Evolutionary conservation across 2,329 filamentous ascomycete species (phyloP).

Genomic region (Dichotomopilus funicola): DNA sequence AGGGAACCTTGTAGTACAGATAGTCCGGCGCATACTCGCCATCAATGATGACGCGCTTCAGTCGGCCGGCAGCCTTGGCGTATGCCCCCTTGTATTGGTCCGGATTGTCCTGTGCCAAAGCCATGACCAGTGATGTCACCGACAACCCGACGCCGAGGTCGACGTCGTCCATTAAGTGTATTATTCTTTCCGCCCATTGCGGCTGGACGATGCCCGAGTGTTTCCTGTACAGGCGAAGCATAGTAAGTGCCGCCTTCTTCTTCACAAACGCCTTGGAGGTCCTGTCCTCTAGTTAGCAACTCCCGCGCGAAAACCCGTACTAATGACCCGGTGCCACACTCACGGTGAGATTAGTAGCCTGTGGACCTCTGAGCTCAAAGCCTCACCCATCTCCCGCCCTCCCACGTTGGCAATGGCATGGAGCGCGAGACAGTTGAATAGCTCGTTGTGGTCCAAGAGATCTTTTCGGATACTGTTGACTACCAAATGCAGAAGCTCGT

Average conservation of each 20-base stretch:
- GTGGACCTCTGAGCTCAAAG: slow-evolving; percentile 85
- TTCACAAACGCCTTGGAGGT: slow-evolving; percentile 95
- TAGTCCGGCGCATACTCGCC: slow-evolving; percentile 87
- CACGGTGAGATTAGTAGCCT: slow-evolving; percentile 90
- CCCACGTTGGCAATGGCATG: slow-evolving; percentile 98
- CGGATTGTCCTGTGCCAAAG: slow-evolving; percentile 86
- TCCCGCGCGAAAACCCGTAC: background rate
- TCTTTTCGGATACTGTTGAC: slow-evolving; percentile 99
- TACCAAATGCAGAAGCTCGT: slow-evolving; percentile 90
- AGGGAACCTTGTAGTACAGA: slow-evolving; percentile 98
- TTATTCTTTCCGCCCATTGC: slow-evolving; percentile 96
- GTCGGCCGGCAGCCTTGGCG: slow-evolving; percentile 79
- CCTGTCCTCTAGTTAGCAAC: slow-evolving; percentile 27
- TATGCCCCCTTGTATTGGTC: slow-evolving; percentile 93
- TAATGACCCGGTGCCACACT: slow-evolving; percentile 30
- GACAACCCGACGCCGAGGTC: slow-evolving; percentile 93
- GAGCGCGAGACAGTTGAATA: slow-evolving; percentile 93
- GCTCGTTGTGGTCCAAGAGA: slow-evolving; percentile 85
- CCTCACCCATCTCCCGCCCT: slow-evolving; percentile 93
- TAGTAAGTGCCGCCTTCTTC: slow-evolving; percentile 93
- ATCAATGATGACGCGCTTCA: slow-evolving; percentile 88
- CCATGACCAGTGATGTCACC: slow-evolving; percentile 91
- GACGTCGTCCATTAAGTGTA: slow-evolving; percentile 95
- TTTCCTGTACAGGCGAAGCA: slow-evolving; percentile 91
- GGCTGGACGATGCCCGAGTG: slow-evolving; percentile 88